A percentile compares a stretch with the other conserved stretches of the same genome.
phyloP scores from a whole-genome alignment of 805 yeast genomes.

The Saturnispora serradocipensis region DNA sequence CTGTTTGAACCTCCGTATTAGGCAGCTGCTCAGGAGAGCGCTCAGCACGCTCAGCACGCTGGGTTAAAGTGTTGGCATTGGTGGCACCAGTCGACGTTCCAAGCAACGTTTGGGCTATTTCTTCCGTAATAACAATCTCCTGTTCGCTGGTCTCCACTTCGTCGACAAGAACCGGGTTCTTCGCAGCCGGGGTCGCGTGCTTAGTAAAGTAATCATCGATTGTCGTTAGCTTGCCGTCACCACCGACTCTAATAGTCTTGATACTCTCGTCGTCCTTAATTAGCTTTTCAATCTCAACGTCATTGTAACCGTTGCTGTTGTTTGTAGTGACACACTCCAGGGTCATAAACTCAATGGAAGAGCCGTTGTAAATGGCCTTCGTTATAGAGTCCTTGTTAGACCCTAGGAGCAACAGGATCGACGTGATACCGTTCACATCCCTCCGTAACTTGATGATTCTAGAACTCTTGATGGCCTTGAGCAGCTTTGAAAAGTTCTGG shows the following conservation, averaged over 20 bases:
- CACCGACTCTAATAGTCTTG: constrained; percentile 20
- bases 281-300: constrained; percentile 23
- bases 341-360: constrained; percentile 26
- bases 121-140: constrained; percentile 18
- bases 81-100: background rate
- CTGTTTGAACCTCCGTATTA: constrained; percentile 21
- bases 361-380: constrained; percentile 13
- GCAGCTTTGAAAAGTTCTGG: constrained; percentile 36
- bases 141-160: background rate
- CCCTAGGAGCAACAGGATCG: constrained; percentile 22
- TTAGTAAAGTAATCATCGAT: constrained; percentile 23
- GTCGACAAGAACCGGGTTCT: background rate
- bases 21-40: background rate
- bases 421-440: constrained; percentile 39
- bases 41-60: background rate
- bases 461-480: constrained; percentile 41
- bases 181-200: background rate
- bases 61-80: background rate
- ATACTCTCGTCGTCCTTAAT: constrained; percentile 28
- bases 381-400: constrained; percentile 4
- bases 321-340: constrained; percentile 15
- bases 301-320: constrained; percentile 19
- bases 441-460: constrained; percentile 45
- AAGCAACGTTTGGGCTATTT: constrained; percentile 22
- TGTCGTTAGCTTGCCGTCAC: constrained; percentile 22